Evolutionary conservation across 2,329 filamentous ascomycete genomes (phyloP), one percentile per base, ranked within the genome.

Genomic region (Alternaria sp.): DNA sequence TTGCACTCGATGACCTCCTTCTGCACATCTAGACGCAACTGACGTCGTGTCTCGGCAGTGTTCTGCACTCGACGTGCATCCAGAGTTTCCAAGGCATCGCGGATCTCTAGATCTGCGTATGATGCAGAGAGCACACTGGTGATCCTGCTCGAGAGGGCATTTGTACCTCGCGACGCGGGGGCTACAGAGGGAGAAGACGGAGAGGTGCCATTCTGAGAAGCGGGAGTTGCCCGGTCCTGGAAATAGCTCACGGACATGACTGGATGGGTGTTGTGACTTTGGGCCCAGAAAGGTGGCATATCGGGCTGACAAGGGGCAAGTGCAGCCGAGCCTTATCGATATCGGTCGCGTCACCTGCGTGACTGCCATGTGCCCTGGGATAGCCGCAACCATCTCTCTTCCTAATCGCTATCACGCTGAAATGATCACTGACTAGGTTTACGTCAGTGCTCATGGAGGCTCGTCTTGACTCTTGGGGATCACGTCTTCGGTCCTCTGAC

Each of bases 1-100:
- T 98, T 97, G 80, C 91, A 93, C 66, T 94, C 88, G 58, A 98
- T 94, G 38, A 97, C 92, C 74, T 98, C 94, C 77, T 91, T 94
- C 76, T 98, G 93, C 2, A 97, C 85, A 74, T 96, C 89, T 1
- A 97, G 80, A 16, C 94, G 89, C 16, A 98, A 81, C 60, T 92
- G 90, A 6, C 94, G 88, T 53, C 95, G 87, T 3, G 89, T 90
- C 67, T 94, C 91, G 10, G 92, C 85, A 12, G 88, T 92, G 75
- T 97, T 97, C 57, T 85, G 82, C 14, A 93, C 78, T 1, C 85
- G 85, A 36, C 92, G 86, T 51, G 87, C 82, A 79, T 97, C 94
- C 20, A 98, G 82, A 1, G 95, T 87, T 54, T 87, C 84, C 30
- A 99, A 82, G 14, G 93, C 90, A 82, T 97, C 92, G 66, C 93